Evolutionary conservation across 345 rosid genomes (phyloP).

Genomic region (Eucalyptus tenuipes): DNA sequence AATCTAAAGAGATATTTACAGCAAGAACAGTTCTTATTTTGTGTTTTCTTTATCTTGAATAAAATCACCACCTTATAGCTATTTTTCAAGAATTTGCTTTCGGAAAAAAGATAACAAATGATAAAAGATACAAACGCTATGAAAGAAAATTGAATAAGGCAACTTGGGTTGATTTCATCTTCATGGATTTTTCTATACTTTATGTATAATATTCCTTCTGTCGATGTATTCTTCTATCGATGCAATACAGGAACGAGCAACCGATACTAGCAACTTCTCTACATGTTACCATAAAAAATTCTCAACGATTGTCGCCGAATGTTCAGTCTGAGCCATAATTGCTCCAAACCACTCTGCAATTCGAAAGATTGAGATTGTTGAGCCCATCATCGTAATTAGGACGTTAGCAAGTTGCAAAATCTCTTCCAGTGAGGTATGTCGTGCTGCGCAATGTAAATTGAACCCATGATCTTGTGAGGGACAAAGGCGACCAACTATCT

Average conservation of each 20-base stretch:
- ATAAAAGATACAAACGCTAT: not conserved
- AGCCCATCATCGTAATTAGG: not conserved
- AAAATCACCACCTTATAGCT: not conserved
- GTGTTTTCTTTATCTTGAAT: not conserved
- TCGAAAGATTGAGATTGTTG: not conserved
- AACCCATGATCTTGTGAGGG: not conserved
- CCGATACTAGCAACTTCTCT: not conserved
- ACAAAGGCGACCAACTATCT: not conserved
- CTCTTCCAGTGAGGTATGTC: not conserved
- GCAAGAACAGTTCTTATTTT: not conserved
- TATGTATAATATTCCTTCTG: not conserved
- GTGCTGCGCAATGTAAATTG: not conserved
- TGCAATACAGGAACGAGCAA: not conserved
- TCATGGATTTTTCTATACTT: not conserved
- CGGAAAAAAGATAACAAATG: not conserved
- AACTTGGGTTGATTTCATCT: not conserved
- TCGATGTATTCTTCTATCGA: accelerated
- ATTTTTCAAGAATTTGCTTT: not conserved
- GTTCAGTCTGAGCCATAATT: not conserved
- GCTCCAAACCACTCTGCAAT: not conserved
- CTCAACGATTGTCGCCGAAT: accelerated
- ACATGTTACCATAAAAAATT: not conserved
- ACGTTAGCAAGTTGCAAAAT: not conserved
- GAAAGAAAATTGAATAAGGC: not conserved
- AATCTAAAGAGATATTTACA: not conserved